Evolutionary conservation across 1,284 basidiomycete genomes (phyloP).

Genomic region (Fomitiporia mediterranea): DNA sequence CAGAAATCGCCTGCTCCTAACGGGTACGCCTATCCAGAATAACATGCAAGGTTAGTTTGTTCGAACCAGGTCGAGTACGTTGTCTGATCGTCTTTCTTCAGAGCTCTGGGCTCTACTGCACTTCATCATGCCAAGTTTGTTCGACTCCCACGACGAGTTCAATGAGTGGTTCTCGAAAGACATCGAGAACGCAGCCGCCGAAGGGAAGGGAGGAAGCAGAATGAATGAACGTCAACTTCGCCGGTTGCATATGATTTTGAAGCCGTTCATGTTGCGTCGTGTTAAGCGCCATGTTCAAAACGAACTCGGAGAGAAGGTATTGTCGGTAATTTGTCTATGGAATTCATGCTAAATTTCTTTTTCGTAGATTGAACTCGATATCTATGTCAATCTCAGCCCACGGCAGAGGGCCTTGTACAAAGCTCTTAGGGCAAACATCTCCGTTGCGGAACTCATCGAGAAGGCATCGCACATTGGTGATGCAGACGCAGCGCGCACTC

Average conservation of each 20-base stretch:
- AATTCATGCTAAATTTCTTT: no score
- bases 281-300: constrained; percentile 99
- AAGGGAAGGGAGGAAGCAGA: constrained; percentile 85
- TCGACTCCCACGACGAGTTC: constrained; percentile 99
- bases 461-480: constrained; percentile 89
- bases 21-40: constrained; percentile 99
- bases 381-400: constrained; percentile 92
- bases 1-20: constrained; percentile 91
- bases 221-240: constrained; percentile 96
- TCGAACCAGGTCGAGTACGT: constrained; percentile 3
- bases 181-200: constrained; percentile 87
- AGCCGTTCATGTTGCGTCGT: constrained; percentile 98
- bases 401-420: constrained; percentile 93
- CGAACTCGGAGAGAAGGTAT: constrained; percentile 97
- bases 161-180: constrained; percentile 99
- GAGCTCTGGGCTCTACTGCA: constrained; percentile 99
- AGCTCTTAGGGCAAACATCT: constrained; percentile 88
- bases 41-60: constrained; percentile 88
- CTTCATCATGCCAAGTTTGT: constrained; percentile 99
- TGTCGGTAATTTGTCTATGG: no score
- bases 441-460: constrained; percentile 90
- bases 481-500: constrained; percentile 83
- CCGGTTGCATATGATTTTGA: constrained; percentile 97
- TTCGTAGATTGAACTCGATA: constrained; percentile 88
- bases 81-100: constrained; percentile 32